Evolutionary conservation across 352 stramenopile species (phyloP), one percentile per base, ranked within the genome.

Genomic region (Achlya hypogyna): DNA sequence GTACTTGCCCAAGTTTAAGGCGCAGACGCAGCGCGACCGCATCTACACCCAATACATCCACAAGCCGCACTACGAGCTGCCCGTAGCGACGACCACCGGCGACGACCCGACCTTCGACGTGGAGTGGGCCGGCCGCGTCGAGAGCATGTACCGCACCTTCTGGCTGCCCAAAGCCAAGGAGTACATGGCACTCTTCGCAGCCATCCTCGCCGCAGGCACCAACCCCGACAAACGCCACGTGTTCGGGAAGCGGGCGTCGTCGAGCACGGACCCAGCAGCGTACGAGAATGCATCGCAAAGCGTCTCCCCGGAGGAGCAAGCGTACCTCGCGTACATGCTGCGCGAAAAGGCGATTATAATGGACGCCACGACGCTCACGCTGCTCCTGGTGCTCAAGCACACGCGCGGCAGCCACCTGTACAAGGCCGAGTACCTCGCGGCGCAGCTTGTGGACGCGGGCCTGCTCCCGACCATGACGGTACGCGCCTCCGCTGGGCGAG

Each of bases 311-410:
- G 28, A 79, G 25, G 84, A 93, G 62, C 78, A 82, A 60, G 65
- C 78, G 47, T 93, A 89, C 62, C 90, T 82, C 81, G 87, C 82
- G 49, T 93, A 82, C 81, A 89, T 93, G 62, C 71, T 91, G 58
- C 82, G 84, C 29, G 84, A 93, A 62, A 93, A 93, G 53, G 65
- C 75, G 22, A 82, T 93, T 49, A 78, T 93, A 42, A 71, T 93
- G 18, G 84, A 93, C 65, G 78, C 89, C 22, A 80, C 79, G 29
- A 83, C 75, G 31, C 66, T 87, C 56, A 72, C 82, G 18, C 83
- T 89, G 27, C 62, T 93, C 45, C 59, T 88, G 10, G 65, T 93
- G 40, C 86, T 83, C 71, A 93, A 93, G 68, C 82, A 93, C 52
- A 87, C 89, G 14, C 82, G 84, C 32, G 75, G 75, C 38, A 88